A percentile compares a stretch with the other conserved stretches of the same genome.
These are phyloP conservation scores for Rhizopus delemar DNA, from an alignment of 371 early-diverging fungal genomes.

Conservation along the genomic window DNA sequence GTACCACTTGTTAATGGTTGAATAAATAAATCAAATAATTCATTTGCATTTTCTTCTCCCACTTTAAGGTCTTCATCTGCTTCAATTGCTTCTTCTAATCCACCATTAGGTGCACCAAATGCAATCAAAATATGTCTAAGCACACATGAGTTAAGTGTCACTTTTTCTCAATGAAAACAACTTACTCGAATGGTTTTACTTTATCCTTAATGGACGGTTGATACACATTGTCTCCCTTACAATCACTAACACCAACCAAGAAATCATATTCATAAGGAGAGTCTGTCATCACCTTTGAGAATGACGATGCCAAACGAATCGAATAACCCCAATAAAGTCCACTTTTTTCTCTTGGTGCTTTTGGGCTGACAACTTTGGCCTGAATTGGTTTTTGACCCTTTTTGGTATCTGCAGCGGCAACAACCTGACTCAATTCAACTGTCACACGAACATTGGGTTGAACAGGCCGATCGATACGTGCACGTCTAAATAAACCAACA, in stretches of 20 bases:
- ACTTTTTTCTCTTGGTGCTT: constrained; percentile 59
- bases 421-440: constrained; percentile 58
- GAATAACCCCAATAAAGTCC: constrained; percentile 82
- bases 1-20: constrained; percentile 67
- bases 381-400: constrained; percentile 54
- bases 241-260: constrained; percentile 70
- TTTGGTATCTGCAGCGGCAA: constrained; percentile 40
- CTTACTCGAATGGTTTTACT: constrained; percentile 27
- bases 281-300: constrained; percentile 66
- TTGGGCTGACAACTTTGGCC: constrained; percentile 68
- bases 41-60: constrained; percentile 61
- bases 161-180: not conserved
- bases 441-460: constrained; percentile 72
- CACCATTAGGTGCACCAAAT: constrained; percentile 68
- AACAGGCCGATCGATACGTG: constrained; percentile 57
- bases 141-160: not conserved
- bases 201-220: constrained; percentile 22
- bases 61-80: constrained; percentile 67
- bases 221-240: constrained; percentile 50
- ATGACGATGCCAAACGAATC: constrained; percentile 63
- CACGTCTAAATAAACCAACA: constrained; percentile 62
- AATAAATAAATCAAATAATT: constrained; percentile 68
- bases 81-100: constrained; percentile 71
- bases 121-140: constrained; percentile 65
- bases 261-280: constrained; percentile 70